A percentile compares a stretch with the other conserved stretches of the same genome.
phyloP scores from a whole-genome alignment of 2,329 filamentous ascomycete genomes.

The Botrytis fragariae region DNA sequence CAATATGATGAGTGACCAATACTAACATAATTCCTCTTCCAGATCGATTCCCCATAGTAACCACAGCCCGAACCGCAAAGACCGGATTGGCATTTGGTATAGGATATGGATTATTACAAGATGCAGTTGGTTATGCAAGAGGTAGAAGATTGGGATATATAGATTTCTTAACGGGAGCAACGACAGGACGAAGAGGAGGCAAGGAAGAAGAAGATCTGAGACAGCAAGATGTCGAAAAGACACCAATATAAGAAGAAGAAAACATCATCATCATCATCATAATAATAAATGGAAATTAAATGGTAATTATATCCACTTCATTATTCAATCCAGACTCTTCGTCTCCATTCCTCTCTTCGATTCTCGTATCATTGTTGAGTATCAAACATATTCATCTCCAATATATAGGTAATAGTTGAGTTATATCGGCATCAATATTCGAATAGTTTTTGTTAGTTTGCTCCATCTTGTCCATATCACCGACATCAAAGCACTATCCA shows the following conservation, averaged over 20 bases:
- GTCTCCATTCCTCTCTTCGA: neutral
- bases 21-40: slow-evolving; percentile 25
- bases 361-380: neutral
- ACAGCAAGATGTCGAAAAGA: neutral
- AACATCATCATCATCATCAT: too few relatives aligned
- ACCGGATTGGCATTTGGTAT: slow-evolving; percentile 77
- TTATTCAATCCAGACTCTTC: neutral
- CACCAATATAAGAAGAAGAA: neutral
- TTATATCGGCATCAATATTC: neutral
- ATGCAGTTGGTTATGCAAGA: slow-evolving; percentile 64
- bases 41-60: slow-evolving; percentile 79
- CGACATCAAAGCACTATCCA: neutral
- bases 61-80: slow-evolving; percentile 73
- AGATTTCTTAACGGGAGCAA: slow-evolving; percentile 58
- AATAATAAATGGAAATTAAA: neutral
- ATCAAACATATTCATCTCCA: neutral
- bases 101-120: slow-evolving; percentile 77
- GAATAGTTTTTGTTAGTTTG: neutral
- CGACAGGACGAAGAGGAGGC: slow-evolving; percentile 35
- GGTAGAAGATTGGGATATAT: slow-evolving; percentile 75
- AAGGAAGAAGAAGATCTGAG: neutral
- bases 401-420: neutral
- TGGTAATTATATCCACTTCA: slow-evolving; percentile 1
- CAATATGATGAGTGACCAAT: neutral
- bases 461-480: neutral